Conservation (phyloP, 441 rosid species). For the Euphorbia celastroides region DNA sequence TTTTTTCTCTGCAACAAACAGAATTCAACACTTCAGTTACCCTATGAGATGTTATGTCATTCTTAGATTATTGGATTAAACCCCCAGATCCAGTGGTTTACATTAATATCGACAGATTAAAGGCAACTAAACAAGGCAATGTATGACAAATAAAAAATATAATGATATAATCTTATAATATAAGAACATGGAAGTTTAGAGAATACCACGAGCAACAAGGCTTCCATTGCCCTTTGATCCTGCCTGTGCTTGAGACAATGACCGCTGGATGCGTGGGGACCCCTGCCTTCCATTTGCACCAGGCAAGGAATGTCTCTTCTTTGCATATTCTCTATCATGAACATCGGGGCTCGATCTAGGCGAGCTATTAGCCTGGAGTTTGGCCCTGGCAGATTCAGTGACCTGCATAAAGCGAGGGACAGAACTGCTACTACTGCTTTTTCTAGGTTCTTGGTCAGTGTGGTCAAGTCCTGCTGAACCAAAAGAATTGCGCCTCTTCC, state of each 20-base stretch:
- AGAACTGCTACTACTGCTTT: slow-evolving; percentile 54
- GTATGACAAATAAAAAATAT: background rate
- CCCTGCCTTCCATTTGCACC: slow-evolving; percentile 81
- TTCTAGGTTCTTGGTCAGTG: slow-evolving; percentile 66
- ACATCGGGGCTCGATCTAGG: slow-evolving; percentile 95
- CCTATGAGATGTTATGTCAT: too few relatives aligned
- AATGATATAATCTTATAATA: background rate
- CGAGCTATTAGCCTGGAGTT: slow-evolving; percentile 67
- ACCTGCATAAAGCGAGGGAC: slow-evolving; percentile 95
- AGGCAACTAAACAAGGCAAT: background rate
- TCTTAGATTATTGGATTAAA: too few relatives aligned
- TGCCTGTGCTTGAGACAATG: slow-evolving; percentile 57
- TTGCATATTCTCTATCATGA: slow-evolving; percentile 64
- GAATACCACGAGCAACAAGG: slow-evolving; percentile 33
- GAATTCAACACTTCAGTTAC: slow-evolving; percentile 4
- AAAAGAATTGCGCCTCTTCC: slow-evolving; percentile 62
- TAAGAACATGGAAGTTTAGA: slow-evolving; percentile 11
- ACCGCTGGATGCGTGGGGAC: slow-evolving; percentile 70
- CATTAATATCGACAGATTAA: background rate
- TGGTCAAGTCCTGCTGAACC: slow-evolving; percentile 41
- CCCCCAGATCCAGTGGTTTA: background rate
- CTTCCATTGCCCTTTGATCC: slow-evolving; percentile 54
- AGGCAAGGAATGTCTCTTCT: slow-evolving; percentile 93
- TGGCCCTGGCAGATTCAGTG: slow-evolving; percentile 89
- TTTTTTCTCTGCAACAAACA: slow-evolving; percentile 61